Base-by-base conservation (phyloP, 257 asterid genomes). In the Prunella vulgaris region DNA sequence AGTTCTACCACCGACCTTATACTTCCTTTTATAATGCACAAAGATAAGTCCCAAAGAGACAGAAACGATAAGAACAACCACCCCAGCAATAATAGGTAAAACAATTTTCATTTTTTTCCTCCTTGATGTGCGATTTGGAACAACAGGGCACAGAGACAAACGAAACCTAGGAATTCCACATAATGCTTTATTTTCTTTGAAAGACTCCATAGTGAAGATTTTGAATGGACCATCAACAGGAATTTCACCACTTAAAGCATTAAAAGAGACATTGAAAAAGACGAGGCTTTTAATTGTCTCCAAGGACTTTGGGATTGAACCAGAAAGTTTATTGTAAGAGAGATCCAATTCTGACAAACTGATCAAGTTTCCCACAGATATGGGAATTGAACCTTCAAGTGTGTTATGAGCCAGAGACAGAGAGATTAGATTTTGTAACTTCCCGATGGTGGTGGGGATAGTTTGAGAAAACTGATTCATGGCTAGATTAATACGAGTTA, bases 191-290 rank as follows among this genome's bases (percentile, higher is more conserved):
- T n/a, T n/a, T n/a, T n/a, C n/a, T n/a, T n/a, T n/a, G n/a, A n/a
- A n/a, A n/a, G n/a, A n/a, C n/a, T n/a, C n/a, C n/a, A 22, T n/a
- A 5, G 75, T 70, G 48, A 79, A 79, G 56, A 75, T 71, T 28
- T 0, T 15, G 13, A 79, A 79, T 3, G 80, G 71, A 46, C 80
- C 83, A 60, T 24, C 33, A 0, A 54, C 3, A 25, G 78, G 78
- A 18, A 77, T 72, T 40, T 72, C 81, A 3, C 81, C 78, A 7
- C 33, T 37, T 14, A 77, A 24, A 9, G 14, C 44, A 61, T 77
- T 77, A 73, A 67, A 72, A 21, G 78, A 77, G 13, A 72, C 78
- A 63, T 77, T 73, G 25, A 77, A 52, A 15, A 0, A 27, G 2
- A 20, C 5, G 56, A 77, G 82, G 32, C 25, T 35, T n/a, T n/a